These are phyloP conservation scores for Evernia prunastri DNA, from an alignment of 495 filamentous ascomycete species.

Conservation along the genomic window DNA sequence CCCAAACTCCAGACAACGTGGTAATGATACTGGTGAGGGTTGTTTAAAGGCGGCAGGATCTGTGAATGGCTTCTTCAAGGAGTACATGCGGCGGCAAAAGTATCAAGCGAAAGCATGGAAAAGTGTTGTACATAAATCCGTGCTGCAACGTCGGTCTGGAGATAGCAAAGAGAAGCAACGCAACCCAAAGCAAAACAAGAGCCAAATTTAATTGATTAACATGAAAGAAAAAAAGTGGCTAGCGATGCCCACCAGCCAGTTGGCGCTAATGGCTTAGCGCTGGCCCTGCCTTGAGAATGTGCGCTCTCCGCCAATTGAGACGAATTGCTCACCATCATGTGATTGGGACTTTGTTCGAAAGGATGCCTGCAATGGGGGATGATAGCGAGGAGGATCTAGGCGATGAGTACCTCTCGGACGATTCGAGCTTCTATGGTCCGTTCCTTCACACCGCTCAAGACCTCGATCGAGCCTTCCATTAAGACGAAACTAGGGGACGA, in stretches of 20 bases:
- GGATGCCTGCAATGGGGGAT: neutral
- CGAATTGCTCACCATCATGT: neutral
- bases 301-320: neutral
- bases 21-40: conserved; percentile 24
- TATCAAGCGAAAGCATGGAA: neutral
- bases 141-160: neutral
- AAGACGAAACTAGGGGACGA: conserved; percentile 44
- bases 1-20: conserved; percentile 45
- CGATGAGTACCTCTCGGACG: conserved; percentile 45
- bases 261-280: no score
- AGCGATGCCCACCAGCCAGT: no score
- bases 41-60: neutral
- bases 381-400: neutral
- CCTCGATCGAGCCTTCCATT: conserved; percentile 11
- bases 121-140: neutral
- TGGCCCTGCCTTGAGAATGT: no score
- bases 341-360: neutral
- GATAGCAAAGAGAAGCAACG: neutral
- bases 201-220: neutral
- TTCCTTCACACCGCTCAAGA: neutral
- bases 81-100: neutral
- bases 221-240: neutral
- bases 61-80: neutral
- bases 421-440: conserved; percentile 68
- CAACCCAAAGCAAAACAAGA: neutral